A percentile compares a stretch with the other conserved stretches of the same genome.
phyloP scores from a whole-genome alignment of 1,139 yeast genomes.

The Blastobotrys ciferrii region DNA sequence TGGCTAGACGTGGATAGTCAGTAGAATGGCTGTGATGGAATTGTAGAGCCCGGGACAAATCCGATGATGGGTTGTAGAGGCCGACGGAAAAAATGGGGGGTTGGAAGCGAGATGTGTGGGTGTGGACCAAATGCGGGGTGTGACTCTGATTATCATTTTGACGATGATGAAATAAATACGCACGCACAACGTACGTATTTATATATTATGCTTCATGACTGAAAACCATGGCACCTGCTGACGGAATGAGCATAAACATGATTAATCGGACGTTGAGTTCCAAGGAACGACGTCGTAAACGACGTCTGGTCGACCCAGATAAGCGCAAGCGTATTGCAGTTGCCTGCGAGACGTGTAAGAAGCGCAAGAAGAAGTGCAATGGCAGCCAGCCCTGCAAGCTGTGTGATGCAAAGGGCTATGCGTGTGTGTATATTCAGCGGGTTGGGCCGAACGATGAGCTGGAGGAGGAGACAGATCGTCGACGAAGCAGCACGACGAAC shows the following conservation, averaged over 20 bases:
- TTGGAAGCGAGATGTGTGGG: background rate
- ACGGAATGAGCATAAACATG: background rate
- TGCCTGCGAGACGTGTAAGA: constrained; percentile 6
- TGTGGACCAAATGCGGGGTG: background rate
- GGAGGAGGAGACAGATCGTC: background rate
- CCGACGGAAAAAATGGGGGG: background rate
- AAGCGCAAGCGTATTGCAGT: constrained; percentile 5
- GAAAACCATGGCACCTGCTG: background rate
- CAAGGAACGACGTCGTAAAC: constrained; percentile 3
- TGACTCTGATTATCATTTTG: background rate
- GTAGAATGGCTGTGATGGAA: too few species aligned
- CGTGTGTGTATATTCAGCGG: constrained; percentile 3
- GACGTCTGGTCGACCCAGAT: constrained; percentile 1
- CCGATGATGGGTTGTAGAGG: too few species aligned
- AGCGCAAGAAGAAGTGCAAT: constrained; percentile 1
- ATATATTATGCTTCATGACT: too few species aligned
- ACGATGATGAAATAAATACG: background rate
- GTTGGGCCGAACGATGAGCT: background rate
- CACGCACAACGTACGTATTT: background rate
- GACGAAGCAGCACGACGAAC: background rate
- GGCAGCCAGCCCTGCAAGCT: constrained; percentile 3
- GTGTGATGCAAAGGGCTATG: constrained; percentile 1
- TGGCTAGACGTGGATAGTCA: too few species aligned
- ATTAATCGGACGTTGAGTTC: background rate
- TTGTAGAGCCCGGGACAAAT: too few species aligned